Percentiles rank a stretch among this genome's conserved stretches.
Evolutionary conservation across 176 grass and related monocot species (phyloP).

Genomic region (Aegilops tauschii): DNA sequence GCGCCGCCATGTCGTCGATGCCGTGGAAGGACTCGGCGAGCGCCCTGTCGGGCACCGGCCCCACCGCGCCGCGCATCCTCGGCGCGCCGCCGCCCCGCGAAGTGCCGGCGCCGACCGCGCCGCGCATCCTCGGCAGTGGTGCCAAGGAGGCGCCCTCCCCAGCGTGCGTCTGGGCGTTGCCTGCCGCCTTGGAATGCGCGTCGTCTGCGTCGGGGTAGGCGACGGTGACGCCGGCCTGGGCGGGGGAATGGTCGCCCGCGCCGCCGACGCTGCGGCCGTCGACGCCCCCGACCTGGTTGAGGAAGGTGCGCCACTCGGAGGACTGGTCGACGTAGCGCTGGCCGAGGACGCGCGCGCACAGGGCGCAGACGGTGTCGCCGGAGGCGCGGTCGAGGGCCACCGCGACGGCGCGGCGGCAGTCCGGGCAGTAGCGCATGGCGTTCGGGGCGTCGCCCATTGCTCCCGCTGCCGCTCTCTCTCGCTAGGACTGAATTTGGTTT

Average conservation of each 20-base stretch:
- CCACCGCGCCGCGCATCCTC: constrained; percentile 6
- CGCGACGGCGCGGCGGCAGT: constrained; percentile 1
- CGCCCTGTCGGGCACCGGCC: neutral
- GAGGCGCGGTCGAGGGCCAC: neutral
- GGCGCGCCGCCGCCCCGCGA: neutral
- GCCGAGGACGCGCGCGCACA: neutral
- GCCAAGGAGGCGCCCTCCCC: neutral
- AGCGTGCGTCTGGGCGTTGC: neutral
- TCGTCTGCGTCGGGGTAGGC: neutral
- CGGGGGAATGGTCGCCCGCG: neutral
- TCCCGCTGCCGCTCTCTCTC: neutral
- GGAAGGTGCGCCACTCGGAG: constrained; percentile 16
- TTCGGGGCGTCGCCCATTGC: neutral
- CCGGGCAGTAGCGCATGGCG: constrained; percentile 21
- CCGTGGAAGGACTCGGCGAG: neutral
- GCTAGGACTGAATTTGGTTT: neutral
- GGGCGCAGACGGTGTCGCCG: constrained; percentile 28
- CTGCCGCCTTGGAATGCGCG: neutral
- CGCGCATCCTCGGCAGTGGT: neutral
- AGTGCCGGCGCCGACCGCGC: neutral
- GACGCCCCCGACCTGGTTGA: neutral
- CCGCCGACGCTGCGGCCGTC: neutral
- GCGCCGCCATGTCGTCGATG: constrained; percentile 28
- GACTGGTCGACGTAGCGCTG: constrained; percentile 4
- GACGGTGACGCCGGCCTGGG: neutral